Evolutionary conservation across 805 yeast species (phyloP).

Genomic region (Myxozyma vanderwaltii): DNA sequence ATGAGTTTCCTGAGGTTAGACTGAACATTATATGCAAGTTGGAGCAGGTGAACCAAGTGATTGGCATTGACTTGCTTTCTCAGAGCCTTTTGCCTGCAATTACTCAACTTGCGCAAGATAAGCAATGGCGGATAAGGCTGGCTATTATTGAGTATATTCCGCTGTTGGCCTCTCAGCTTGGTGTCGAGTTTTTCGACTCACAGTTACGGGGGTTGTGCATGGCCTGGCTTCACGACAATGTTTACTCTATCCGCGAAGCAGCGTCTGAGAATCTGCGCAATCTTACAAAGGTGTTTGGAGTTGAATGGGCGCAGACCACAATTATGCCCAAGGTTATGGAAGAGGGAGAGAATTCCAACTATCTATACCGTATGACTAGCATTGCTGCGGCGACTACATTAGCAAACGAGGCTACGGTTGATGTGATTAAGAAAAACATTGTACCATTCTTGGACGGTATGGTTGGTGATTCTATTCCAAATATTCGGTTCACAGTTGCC

Average conservation of each 20-base stretch:
- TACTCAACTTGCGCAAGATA: constrained; percentile 92
- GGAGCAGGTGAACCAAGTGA: constrained; percentile 87
- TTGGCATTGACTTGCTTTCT: constrained; percentile 85
- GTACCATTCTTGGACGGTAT: constrained; percentile 78
- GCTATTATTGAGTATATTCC: constrained; percentile 98
- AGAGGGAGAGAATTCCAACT: constrained; percentile 61
- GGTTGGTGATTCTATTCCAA: constrained; percentile 83
- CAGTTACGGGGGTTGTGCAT: constrained; percentile 87
- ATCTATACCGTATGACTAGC: constrained; percentile 89
- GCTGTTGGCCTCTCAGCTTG: constrained; percentile 87
- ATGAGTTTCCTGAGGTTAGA: constrained; percentile 95
- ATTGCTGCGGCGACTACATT: constrained; percentile 83
- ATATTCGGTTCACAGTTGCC: constrained; percentile 93
- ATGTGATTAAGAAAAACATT: constrained; percentile 61
- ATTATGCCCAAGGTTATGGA: constrained; percentile 74
- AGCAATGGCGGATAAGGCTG: constrained; percentile 95
- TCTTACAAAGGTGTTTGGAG: constrained; percentile 84
- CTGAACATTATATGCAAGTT: constrained; percentile 90
- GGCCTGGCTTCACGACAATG: constrained; percentile 99
- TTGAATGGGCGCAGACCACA: constrained; percentile 87
- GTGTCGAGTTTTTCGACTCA: constrained; percentile 88
- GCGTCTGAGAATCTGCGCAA: constrained; percentile 83
- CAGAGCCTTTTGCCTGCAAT: constrained; percentile 93
- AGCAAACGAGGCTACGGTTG: constrained; percentile 66
- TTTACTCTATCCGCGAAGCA: constrained; percentile 93